phyloP scores from a whole-genome alignment of 768 basidiomycete genomes.

The Mycena epipterygia region DNA sequence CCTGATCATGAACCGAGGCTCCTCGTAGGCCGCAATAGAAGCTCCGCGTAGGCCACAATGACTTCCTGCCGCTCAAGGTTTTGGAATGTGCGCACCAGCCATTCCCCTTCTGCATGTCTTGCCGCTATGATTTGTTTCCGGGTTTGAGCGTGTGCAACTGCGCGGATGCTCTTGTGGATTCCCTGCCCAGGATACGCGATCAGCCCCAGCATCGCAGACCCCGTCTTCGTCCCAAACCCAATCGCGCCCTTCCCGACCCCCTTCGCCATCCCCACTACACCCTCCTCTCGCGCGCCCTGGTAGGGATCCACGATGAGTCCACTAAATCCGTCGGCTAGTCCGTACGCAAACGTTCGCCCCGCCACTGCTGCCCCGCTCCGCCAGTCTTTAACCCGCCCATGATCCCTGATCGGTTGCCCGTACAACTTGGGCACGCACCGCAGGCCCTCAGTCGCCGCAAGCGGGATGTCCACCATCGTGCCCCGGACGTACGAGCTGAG shows the following conservation, averaged over 20 bases:
- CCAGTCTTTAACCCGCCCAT: conserved; percentile 50
- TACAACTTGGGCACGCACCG: conserved; percentile 50
- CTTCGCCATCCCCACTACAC: conserved; percentile 27
- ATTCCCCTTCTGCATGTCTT: conserved; percentile 25
- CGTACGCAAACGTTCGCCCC: conserved; percentile 47
- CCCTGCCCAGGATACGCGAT: conserved; percentile 45
- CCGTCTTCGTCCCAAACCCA: background rate
- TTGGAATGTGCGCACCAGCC: conserved; percentile 12
- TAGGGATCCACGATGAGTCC: conserved; percentile 33
- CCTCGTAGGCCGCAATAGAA: background rate
- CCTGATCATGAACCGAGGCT: background rate
- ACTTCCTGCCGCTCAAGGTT: background rate
- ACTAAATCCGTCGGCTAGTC: conserved; percentile 19
- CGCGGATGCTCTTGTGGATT: conserved; percentile 40
- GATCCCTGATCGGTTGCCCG: conserved; percentile 48
- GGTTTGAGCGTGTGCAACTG: conserved; percentile 20
- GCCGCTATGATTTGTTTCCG: background rate
- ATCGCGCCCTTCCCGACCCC: conserved; percentile 31
- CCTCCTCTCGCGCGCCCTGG: conserved; percentile 34
- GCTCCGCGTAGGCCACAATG: conserved; percentile 2
- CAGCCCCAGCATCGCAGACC: conserved; percentile 35
- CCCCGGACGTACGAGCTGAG: conserved; percentile 44
- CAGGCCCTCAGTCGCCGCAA: conserved; percentile 52
- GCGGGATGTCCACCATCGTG: conserved; percentile 45
- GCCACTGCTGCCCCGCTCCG: conserved; percentile 54